phyloP scores from a whole-genome alignment of 306 rosid genomes.

The Castanopsis chinensis region DNA sequence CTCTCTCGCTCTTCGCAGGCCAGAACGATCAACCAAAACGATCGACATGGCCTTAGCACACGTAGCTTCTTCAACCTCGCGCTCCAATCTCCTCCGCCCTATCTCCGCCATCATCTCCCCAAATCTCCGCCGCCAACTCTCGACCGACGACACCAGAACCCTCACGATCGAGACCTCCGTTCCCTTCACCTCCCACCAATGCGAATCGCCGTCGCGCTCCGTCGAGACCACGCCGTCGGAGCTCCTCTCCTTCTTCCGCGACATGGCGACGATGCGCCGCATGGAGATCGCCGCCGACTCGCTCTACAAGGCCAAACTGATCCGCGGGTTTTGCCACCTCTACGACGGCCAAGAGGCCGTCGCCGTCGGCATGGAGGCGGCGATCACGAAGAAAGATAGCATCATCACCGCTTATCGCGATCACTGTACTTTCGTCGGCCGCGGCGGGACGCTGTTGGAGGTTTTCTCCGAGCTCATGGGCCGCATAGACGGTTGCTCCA shows the following conservation, averaged over 20 bases:
- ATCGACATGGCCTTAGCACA: constrained; percentile 60
- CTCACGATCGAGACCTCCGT: constrained; percentile 71
- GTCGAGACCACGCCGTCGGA: constrained; percentile 61
- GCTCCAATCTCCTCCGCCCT: constrained; percentile 33
- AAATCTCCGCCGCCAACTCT: constrained; percentile 45
- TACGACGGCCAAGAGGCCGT: constrained; percentile 97
- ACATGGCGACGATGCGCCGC: constrained; percentile 83
- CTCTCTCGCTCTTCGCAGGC: not conserved
- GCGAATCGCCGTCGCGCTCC: constrained; percentile 73
- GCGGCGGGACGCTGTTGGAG: constrained; percentile 70
- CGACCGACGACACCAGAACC: constrained; percentile 38
- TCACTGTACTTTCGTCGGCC: constrained; percentile 74
- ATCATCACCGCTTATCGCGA: constrained; percentile 86
- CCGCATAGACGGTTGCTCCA: constrained; percentile 66
- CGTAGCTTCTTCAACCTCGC: constrained; percentile 36
- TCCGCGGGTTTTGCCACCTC: constrained; percentile 92
- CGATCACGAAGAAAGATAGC: constrained; percentile 57
- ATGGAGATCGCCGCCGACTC: constrained; percentile 98
- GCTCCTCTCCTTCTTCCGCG: constrained; percentile 62
- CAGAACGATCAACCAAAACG: constrained; percentile 6
- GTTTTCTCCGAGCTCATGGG: constrained; percentile 82
- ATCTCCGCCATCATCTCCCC: constrained; percentile 37
- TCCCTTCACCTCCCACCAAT: constrained; percentile 73
- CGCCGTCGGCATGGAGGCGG: constrained; percentile 86
- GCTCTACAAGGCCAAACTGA: constrained; percentile 86